phyloP scores from a whole-genome alignment of 345 rosid genomes.

The Turnera subulata region DNA sequence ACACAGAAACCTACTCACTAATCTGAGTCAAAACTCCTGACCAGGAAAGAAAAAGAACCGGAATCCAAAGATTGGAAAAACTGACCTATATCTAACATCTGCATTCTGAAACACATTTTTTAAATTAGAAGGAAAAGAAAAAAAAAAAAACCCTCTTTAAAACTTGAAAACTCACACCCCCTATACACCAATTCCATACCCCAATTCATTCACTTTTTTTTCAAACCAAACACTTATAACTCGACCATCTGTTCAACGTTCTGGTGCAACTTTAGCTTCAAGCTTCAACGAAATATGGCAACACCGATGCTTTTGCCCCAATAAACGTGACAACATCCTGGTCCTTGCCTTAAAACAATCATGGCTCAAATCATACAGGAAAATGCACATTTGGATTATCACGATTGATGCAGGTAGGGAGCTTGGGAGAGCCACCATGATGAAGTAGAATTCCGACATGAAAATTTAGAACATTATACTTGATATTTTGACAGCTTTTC shows the following conservation, averaged over 20 bases:
- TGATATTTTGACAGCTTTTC: slow-evolving; percentile 81
- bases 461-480: slow-evolving; percentile 34
- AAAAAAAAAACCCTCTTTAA: slow-evolving; percentile 10
- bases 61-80: slow-evolving; percentile 8
- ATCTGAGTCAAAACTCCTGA: not conserved
- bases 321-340: slow-evolving; percentile 23
- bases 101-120: slow-evolving; percentile 2
- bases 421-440: slow-evolving; percentile 13
- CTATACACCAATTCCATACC: slow-evolving; percentile 17
- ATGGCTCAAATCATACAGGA: slow-evolving; percentile 16
- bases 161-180: slow-evolving; percentile 22
- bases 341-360: slow-evolving; percentile 16
- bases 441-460: slow-evolving; percentile 7
- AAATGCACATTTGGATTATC: slow-evolving; percentile 19
- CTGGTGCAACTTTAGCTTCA: slow-evolving; percentile 18
- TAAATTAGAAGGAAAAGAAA: too few relatives aligned
- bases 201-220: slow-evolving; percentile 12
- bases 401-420: slow-evolving; percentile 11
- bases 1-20: slow-evolving; percentile 12
- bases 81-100: not conserved
- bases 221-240: slow-evolving; percentile 5
- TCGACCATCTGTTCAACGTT: slow-evolving; percentile 3
- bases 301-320: slow-evolving; percentile 16
- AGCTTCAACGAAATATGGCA: slow-evolving; percentile 21
- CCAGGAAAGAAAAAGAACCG: not conserved